Base-by-base conservation (phyloP, 805 yeast species). In the Yamadazyma endophytica region DNA sequence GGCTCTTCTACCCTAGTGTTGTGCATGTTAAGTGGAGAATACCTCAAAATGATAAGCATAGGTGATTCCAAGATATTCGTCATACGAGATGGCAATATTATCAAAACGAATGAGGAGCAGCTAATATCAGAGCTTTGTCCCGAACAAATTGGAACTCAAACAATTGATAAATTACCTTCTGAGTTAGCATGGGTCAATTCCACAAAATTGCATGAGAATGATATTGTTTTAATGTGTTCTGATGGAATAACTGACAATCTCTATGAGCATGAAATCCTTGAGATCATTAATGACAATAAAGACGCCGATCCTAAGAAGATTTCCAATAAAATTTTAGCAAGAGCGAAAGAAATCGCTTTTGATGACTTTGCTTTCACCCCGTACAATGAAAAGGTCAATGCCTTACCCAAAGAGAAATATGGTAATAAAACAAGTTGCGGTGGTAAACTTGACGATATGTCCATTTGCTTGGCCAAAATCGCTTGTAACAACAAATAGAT, bases 191-290 rank as follows among this genome's bases (percentile, higher is more conserved):
- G 71, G 61, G 68, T 64, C 17, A 63, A 58, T 24, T 61, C 68
- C 8, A 47, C 67, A 21, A 54, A 61, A 27, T 37, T 73, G 9
- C 36, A 58, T 29, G 61, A 55, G 23, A 52, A 61, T 26, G 79
- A 73, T 40, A 42, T 72, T 8, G 45, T 73, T 1, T 47, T 73
- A 13, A 40, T 71, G 36, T 70, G 77, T 37, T 68, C 77, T 1
- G 79, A 73, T 46, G 79, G 79, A 1, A 61, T 73, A 7, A 61
- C 74, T 1, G 79, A 73, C 46, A 73, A 73, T 41, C 49, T 73
- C 24, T 73, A 67, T 43, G 65, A 64, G 15, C 64, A 66, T 52
- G 79, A 73, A 46, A 61, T 73, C 6, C 38, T 56, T 19, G 54
- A 64, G 19, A 52, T 54, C 19, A 45, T 72, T 13, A 59, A 61